A percentile compares a stretch with the other conserved stretches of the same genome.
Conservation (phyloP, 305 asterid genomes). For the Plantago coronopus region DNA sequence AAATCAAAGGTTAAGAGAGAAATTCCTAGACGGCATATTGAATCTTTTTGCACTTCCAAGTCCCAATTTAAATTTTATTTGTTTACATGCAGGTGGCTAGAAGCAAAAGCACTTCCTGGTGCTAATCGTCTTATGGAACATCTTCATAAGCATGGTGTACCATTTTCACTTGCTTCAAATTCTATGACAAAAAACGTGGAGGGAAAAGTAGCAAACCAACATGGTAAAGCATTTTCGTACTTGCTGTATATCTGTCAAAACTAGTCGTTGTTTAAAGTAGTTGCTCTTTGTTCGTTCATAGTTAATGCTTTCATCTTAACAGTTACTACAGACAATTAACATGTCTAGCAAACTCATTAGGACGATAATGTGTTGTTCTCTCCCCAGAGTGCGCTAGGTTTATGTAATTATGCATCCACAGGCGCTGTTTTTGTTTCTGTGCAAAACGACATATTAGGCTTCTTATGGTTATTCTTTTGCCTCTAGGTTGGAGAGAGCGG, state of each 20-base stretch:
- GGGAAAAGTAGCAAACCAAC: slow-evolving; percentile 51
- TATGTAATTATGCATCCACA: background rate
- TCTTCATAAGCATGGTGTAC: slow-evolving; percentile 64
- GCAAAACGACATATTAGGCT: background rate
- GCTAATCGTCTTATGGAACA: slow-evolving; percentile 77
- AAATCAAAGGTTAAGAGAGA: background rate
- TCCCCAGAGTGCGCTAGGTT: background rate
- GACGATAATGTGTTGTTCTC: background rate
- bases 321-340: background rate
- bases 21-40: slow-evolving; percentile 4
- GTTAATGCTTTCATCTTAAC: slow-evolving; percentile 9
- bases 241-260: slow-evolving; percentile 8
- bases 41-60: background rate
- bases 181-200: slow-evolving; percentile 54
- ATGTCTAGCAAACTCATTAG: too few species aligned
- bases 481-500: slow-evolving; percentile 74
- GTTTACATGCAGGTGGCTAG: slow-evolving; percentile 49
- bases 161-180: slow-evolving; percentile 82
- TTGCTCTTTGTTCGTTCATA: slow-evolving; percentile 10
- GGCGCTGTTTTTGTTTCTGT: background rate
- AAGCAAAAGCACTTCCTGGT: slow-evolving; percentile 84
- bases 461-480: slow-evolving; percentile 8
- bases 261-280: slow-evolving; percentile 2
- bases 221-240: slow-evolving; percentile 36
- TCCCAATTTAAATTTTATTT: slow-evolving; percentile 8